Conservation (phyloP, 2,329 filamentous ascomycete genomes). For the Hymenoscyphus fructigenus region DNA sequence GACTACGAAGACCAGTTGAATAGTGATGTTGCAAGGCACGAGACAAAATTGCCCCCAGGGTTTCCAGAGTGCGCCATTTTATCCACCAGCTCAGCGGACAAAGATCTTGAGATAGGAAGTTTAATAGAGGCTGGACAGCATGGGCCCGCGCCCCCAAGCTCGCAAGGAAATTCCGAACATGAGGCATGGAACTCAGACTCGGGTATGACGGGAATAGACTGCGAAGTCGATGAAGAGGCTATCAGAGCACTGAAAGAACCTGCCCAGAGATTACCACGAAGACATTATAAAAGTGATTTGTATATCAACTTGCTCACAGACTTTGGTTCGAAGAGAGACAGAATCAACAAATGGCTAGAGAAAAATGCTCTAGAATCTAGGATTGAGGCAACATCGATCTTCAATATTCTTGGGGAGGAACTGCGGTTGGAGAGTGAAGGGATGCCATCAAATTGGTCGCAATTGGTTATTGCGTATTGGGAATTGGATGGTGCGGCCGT, state of each 20-base stretch:
- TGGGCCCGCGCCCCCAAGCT: not conserved
- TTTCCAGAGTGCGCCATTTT: not conserved
- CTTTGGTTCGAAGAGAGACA: constrained; percentile 26
- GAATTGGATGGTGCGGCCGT: constrained; percentile 9
- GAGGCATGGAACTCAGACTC: constrained; percentile 20
- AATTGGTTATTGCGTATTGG: constrained; percentile 28
- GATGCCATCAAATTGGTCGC: constrained; percentile 28
- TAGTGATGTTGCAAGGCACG: not conserved
- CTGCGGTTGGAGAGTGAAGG: constrained; percentile 17
- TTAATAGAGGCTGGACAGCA: not conserved
- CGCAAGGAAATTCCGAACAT: constrained; percentile 4
- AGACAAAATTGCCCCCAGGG: not conserved
- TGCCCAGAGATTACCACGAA: constrained; percentile 3
- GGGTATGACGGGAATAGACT: constrained; percentile 13
- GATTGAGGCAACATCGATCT: constrained; percentile 23
- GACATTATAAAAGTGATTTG: constrained; percentile 14
- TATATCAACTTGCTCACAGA: constrained; percentile 22
- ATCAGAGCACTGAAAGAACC: not conserved
- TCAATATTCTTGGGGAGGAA: constrained; percentile 19
- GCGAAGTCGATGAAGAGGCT: not conserved
- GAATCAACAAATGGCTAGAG: constrained; percentile 29
- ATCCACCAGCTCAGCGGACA: not conserved
- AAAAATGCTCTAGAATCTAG: constrained; percentile 22
- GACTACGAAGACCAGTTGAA: not conserved
- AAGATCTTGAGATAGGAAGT: not conserved